Base-by-base conservation (phyloP, 768 basidiomycete genomes). In the Termitomyces sp. region DNA sequence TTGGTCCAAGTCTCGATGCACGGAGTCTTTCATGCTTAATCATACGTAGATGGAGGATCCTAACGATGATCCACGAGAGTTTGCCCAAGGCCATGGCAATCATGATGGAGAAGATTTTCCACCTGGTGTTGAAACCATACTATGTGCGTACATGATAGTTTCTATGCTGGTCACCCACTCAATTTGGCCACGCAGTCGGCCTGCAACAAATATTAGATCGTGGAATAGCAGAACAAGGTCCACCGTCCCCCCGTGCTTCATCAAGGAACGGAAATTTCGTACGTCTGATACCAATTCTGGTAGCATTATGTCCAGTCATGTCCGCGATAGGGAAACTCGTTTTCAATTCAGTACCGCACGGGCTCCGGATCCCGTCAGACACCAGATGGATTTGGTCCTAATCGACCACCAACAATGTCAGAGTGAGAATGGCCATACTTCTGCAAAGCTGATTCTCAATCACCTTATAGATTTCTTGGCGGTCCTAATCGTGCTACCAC, bases 41-140 rank as follows among this genome's bases (percentile, higher is more conserved):
- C 45, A 49, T 56, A 54, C 48, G 25, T 71, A 93, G 91, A 85
- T 93, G 69, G 91, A 93, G 71, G 82, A 90, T 71, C 77, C 86
- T 29, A 68, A 74, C 54, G 88, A 93, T 68, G 90, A 93, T 76
- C 92, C 92, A 36, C 87, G 92, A 51, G 74, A 80, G 45, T 91
- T 88, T 69, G 80, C 82, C 42, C 74, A 73, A 47, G 71, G 57
- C 31, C 73, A 68, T 47, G 72, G 65, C 34, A 74, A 72, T 57
- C 67, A 70, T 43, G 72, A 63, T 40, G 60, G 56, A 20, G 70
- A 73, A 10, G 71, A 66, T n/a, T 7, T 75, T 8, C 77, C 80
- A 2, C 74, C 76, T 25, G 75, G 75, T 4, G 63, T 86, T 32
- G 82, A 83, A 46, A 71, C 71, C 5, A 79, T 88, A 62, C 63